A percentile compares a stretch with the other conserved stretches of the same genome.
Conservation (phyloP, 2,329 filamentous ascomycete species). For the Alternaria solani region DNA sequence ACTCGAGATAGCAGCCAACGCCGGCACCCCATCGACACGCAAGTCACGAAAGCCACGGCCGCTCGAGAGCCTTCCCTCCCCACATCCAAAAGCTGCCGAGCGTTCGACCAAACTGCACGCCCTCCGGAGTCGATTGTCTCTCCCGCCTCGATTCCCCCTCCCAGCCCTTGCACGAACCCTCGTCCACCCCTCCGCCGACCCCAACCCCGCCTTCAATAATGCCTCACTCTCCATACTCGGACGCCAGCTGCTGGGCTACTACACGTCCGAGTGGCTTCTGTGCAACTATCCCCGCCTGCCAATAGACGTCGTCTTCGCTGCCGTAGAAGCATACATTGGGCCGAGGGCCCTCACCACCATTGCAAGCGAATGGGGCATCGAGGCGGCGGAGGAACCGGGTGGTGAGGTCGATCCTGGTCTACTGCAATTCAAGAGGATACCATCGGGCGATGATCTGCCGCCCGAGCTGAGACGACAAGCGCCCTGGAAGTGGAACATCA, state of each 20-base stretch:
- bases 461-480: conserved; percentile 31
- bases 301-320: conserved; percentile 84
- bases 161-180: conserved; percentile 87
- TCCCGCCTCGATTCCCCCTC: conserved; percentile 82
- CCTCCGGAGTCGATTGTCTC: conserved; percentile 85
- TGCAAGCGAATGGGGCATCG: conserved; percentile 88
- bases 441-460: conserved; percentile 38
- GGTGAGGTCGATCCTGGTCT: conserved; percentile 91
- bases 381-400: conserved; percentile 84
- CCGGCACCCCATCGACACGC: conserved; percentile 8
- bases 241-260: conserved; percentile 83
- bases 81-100: conserved; percentile 70
- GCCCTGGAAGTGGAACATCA: conserved; percentile 50
- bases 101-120: conserved; percentile 89
- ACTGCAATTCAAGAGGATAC: conserved; percentile 74
- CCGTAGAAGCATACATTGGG: conserved; percentile 84
- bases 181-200: conserved; percentile 84
- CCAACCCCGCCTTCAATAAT: conserved; percentile 86
- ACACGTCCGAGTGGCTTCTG: conserved; percentile 86
- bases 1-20: conserved; percentile 23
- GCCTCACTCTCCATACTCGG: conserved; percentile 81
- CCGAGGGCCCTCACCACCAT: conserved; percentile 76
- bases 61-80: conserved; percentile 70
- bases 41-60: conserved; percentile 18
- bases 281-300: conserved; percentile 91